Percentiles rank a stretch among this genome's conserved stretches.
Evolutionary conservation across 2,329 filamentous ascomycete genomes (phyloP).

Genomic region (Trichophyton rubrum): DNA sequence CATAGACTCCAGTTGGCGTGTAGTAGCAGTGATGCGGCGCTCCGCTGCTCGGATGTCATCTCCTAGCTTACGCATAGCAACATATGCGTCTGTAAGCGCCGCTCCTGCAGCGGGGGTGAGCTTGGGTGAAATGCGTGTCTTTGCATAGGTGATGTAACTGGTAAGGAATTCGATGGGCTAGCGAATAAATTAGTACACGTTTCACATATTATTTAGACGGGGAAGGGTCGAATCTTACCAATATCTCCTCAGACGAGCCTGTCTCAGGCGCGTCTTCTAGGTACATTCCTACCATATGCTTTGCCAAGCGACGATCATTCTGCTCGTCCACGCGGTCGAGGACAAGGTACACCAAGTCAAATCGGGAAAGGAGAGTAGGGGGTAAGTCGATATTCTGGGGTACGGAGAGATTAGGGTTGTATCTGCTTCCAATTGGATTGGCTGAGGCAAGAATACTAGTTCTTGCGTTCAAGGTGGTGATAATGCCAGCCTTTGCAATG

Average conservation of each 20-base stretch:
- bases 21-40: conserved; percentile 94
- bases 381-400: conserved; percentile 97
- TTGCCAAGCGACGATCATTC: conserved; percentile 73
- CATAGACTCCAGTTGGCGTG: conserved; percentile 94
- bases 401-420: conserved; percentile 89
- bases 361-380: conserved; percentile 85
- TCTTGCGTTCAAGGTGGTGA: conserved; percentile 81
- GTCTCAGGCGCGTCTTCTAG: conserved; percentile 88
- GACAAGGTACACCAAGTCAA: conserved; percentile 93
- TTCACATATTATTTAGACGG: neutral
- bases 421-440: conserved; percentile 95
- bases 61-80: conserved; percentile 88
- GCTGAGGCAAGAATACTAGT: conserved; percentile 93
- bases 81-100: conserved; percentile 75
- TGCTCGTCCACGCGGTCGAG: conserved; percentile 88
- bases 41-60: conserved; percentile 77
- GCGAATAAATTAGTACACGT: conserved; percentile 6
- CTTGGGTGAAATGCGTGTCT: conserved; percentile 68
- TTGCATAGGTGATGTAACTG: conserved; percentile 92
- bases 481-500: conserved; percentile 66
- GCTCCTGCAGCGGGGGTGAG: conserved; percentile 70
- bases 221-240: conserved; percentile 45
- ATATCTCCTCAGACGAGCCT: conserved; percentile 60
- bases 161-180: conserved; percentile 92
- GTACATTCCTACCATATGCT: conserved; percentile 92